phyloP scores from a whole-genome alignment of 495 filamentous ascomycete genomes.

The Tuber microsphaerosporum region DNA sequence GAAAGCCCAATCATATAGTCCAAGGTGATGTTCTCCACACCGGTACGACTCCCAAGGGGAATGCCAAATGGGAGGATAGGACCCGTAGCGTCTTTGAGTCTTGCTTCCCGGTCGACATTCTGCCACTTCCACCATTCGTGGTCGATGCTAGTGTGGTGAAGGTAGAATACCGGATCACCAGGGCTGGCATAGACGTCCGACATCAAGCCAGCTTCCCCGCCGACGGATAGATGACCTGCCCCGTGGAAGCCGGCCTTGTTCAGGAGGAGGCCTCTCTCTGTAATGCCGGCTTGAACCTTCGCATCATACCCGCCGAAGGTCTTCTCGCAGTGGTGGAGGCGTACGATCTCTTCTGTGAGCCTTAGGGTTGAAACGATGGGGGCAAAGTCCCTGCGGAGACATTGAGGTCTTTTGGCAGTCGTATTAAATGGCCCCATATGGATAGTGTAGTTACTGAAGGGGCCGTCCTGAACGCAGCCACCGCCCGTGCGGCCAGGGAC shows the following conservation, averaged over 20 bases:
- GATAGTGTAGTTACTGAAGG: constrained; percentile 42
- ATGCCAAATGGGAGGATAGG: constrained; percentile 12
- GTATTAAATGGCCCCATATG: constrained; percentile 6
- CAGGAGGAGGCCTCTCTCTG: background rate
- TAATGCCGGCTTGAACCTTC: constrained; percentile 44
- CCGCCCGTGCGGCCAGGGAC: constrained; percentile 19
- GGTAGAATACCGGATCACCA: constrained; percentile 56
- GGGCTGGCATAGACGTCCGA: constrained; percentile 49
- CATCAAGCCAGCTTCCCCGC: constrained; percentile 47
- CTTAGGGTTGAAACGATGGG: background rate
- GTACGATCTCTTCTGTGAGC: background rate
- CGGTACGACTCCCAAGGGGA: constrained; percentile 9
- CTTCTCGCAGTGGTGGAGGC: background rate
- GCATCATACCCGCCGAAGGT: constrained; percentile 43
- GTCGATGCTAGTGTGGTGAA: constrained; percentile 56
- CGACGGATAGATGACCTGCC: constrained; percentile 51
- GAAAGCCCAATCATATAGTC: background rate
- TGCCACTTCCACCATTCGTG: constrained; percentile 49
- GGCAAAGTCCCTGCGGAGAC: constrained; percentile 17
- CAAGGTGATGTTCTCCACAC: constrained; percentile 19
- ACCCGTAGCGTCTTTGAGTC: constrained; percentile 8
- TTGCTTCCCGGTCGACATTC: background rate
- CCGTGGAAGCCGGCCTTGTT: constrained; percentile 47
- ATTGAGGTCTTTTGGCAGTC: background rate
- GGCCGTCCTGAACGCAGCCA: constrained; percentile 45